Evolutionary conservation across 495 filamentous ascomycete species (phyloP).

Genomic region (Evernia prunastri): DNA sequence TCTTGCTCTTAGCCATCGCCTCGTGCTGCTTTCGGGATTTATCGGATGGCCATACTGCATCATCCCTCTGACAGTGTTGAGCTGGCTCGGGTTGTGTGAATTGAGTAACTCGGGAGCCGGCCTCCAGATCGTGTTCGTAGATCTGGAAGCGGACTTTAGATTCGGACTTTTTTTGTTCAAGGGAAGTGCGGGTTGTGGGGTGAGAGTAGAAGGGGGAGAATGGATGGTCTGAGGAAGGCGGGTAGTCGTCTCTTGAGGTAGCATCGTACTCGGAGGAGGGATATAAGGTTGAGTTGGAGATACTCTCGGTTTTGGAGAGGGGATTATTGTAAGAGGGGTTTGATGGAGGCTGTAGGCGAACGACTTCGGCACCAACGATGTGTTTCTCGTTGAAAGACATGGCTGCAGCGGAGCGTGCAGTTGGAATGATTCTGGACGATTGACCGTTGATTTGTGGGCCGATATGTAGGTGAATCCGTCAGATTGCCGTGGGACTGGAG

Average conservation of each 20-base stretch:
- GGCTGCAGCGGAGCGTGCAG: neutral
- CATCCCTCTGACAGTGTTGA: constrained; percentile 1
- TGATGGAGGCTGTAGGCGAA: constrained; percentile 9
- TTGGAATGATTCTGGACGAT: neutral
- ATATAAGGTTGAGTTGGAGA: constrained; percentile 13
- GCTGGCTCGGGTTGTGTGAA: neutral
- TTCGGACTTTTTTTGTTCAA: constrained; percentile 22
- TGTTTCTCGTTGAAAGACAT: constrained; percentile 14
- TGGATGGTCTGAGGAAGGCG: constrained; percentile 17
- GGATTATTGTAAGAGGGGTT: neutral
- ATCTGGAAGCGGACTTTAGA: constrained; percentile 21
- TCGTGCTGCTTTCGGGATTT: constrained; percentile 10
- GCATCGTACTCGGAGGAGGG: constrained; percentile 9
- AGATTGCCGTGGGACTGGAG: neutral
- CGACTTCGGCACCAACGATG: constrained; percentile 13
- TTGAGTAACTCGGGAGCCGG: constrained; percentile 13
- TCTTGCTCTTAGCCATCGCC: neutral
- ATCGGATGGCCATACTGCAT: constrained; percentile 15
- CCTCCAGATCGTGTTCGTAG: constrained; percentile 18
- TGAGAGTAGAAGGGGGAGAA: constrained; percentile 26
- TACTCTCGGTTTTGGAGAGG: constrained; percentile 10
- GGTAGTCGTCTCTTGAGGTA: constrained; percentile 8
- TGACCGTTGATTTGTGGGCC: neutral
- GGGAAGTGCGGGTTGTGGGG: constrained; percentile 25
- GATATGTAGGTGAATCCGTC: neutral